These are phyloP conservation scores for Sesbania bispinosa DNA, from an alignment of 306 rosid species.

Conservation along the genomic window DNA sequence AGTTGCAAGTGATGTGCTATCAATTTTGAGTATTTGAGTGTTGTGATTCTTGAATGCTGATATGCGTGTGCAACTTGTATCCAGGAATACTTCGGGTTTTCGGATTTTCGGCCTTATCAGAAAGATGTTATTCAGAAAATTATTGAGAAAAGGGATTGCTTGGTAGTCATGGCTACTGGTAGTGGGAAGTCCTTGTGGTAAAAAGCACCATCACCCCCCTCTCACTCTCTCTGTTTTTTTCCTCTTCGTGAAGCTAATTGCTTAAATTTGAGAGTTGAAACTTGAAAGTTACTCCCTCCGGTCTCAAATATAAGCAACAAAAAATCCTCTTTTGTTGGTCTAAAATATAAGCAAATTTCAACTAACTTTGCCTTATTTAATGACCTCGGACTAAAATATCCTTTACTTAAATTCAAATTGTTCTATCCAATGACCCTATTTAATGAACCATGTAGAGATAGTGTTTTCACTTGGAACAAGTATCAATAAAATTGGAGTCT, in stretches of 20 bases:
- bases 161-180: slow-evolving; percentile 95
- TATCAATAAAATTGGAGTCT: too few relatives aligned
- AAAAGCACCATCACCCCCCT: not conserved
- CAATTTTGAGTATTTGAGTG: not conserved
- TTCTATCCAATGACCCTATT: too few relatives aligned
- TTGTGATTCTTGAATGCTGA: slow-evolving; percentile 1
- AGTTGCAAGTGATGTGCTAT: not conserved
- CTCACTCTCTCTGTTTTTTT: not conserved
- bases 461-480: too few relatives aligned
- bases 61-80: not conserved
- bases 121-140: slow-evolving; percentile 62
- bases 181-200: slow-evolving; percentile 92
- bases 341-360: too few relatives aligned
- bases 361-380: too few relatives aligned
- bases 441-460: too few relatives aligned
- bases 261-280: not conserved
- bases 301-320: too few relatives aligned
- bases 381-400: too few relatives aligned
- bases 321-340: too few relatives aligned
- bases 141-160: slow-evolving; percentile 60
- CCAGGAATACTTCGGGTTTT: slow-evolving; percentile 68
- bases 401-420: too few relatives aligned
- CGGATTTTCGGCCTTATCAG: slow-evolving; percentile 70
- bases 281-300: not conserved
- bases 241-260: not conserved